phyloP scores from a whole-genome alignment of 2,329 filamentous ascomycete species.

The Hypoxylon sp. region DNA sequence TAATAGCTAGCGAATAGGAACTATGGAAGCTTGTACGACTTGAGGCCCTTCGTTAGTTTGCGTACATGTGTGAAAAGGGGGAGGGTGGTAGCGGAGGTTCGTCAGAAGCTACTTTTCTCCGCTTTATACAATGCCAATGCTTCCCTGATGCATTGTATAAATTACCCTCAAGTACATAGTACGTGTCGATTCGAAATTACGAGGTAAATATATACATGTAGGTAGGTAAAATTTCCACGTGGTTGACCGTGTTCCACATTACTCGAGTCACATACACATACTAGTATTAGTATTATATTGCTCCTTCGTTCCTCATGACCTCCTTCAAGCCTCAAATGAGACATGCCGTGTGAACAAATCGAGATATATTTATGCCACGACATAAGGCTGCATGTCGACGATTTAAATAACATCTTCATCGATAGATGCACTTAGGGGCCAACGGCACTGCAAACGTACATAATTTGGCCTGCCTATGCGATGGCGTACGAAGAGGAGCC shows the following conservation, averaged over 20 bases:
- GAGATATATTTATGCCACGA: slow-evolving; percentile 9
- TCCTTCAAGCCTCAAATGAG: slow-evolving; percentile 12
- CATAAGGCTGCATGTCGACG: slow-evolving; percentile 28
- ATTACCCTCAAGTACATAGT: slow-evolving; percentile 11
- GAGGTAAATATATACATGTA: slow-evolving; percentile 1
- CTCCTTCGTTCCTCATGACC: slow-evolving; percentile 11
- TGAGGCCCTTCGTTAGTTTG: slow-evolving; percentile 29
- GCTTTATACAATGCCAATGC: slow-evolving; percentile 41
- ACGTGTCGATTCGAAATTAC: slow-evolving; percentile 25
- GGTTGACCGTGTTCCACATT: slow-evolving; percentile 40
- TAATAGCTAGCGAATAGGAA: slow-evolving; percentile 36
- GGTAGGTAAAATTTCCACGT: slow-evolving; percentile 32
- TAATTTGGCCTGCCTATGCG: slow-evolving; percentile 32
- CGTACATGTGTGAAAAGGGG: slow-evolving; percentile 7
- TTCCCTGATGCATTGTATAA: slow-evolving; percentile 29
- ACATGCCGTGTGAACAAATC: slow-evolving; percentile 10
- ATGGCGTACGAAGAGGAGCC: slow-evolving; percentile 28
- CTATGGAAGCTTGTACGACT: slow-evolving; percentile 32
- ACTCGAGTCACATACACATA: slow-evolving; percentile 11
- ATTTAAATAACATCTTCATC: slow-evolving; percentile 24
- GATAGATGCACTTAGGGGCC: slow-evolving; percentile 17
- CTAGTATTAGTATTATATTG: slow-evolving; percentile 7
- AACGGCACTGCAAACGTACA: slow-evolving; percentile 34
- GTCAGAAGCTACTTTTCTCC: slow-evolving; percentile 40
- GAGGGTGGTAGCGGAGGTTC: slow-evolving; percentile 20